Evolutionary conservation across 805 yeast species (phyloP).

Genomic region (Kodamaea neixiangensis): DNA sequence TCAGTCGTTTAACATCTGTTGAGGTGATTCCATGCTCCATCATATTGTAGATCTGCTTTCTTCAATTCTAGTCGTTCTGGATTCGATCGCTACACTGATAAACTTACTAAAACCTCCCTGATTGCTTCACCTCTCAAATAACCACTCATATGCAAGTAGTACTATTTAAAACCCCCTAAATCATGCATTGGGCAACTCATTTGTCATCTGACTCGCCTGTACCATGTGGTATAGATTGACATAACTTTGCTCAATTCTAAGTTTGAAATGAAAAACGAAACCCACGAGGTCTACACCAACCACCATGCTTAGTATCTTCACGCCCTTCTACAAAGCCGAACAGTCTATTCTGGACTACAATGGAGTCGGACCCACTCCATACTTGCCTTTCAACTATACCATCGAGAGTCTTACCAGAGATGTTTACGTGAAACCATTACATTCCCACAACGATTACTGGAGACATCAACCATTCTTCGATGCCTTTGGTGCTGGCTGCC

Average conservation of each 20-base stretch:
- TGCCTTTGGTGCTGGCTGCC: slow-evolving; percentile 56
- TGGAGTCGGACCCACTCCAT: slow-evolving; percentile 18
- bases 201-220: background rate
- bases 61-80: no score
- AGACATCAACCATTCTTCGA: slow-evolving; percentile 57
- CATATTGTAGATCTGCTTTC: no score
- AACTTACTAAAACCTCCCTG: no score
- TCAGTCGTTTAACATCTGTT: no score
- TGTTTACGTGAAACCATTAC: slow-evolving; percentile 47
- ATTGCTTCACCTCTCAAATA: no score
- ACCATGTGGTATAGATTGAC: background rate
- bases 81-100: no score
- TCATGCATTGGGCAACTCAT: background rate
- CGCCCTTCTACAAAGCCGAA: slow-evolving; percentile 8
- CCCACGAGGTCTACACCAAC: background rate
- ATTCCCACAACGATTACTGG: slow-evolving; percentile 76
- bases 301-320: slow-evolving; percentile 19
- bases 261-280: background rate
- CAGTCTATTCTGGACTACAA: slow-evolving; percentile 10
- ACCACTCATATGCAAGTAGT: no score
- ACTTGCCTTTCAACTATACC: slow-evolving; percentile 21
- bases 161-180: background rate
- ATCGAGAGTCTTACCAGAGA: slow-evolving; percentile 35
- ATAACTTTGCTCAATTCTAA: background rate
- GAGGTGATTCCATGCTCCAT: no score